phyloP scores from a whole-genome alignment of 257 asterid species.

The Thymus mandschuricus region DNA sequence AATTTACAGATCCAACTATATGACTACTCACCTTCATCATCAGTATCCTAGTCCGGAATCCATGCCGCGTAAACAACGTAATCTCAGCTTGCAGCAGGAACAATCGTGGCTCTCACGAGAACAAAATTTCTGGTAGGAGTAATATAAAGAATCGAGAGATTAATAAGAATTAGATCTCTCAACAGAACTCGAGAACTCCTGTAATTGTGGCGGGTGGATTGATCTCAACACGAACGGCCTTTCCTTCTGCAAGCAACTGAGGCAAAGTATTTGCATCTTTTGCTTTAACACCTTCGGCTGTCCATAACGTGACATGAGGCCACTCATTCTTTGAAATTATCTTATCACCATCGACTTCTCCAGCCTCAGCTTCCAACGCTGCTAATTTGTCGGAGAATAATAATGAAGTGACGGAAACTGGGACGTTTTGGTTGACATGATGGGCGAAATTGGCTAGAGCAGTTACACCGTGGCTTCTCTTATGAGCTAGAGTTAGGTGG shows the following conservation, averaged over 20 bases:
- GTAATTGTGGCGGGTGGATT: constrained; percentile 69
- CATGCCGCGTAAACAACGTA: constrained; percentile 39
- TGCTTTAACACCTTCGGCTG: constrained; percentile 63
- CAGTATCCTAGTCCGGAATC: background rate
- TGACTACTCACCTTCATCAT: background rate
- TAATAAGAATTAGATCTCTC: constrained; percentile 10
- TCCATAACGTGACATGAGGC: constrained; percentile 92
- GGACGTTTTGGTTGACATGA: constrained; percentile 61
- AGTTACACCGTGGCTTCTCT: constrained; percentile 83
- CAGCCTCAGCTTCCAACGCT: constrained; percentile 73
- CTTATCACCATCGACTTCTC: constrained; percentile 78
- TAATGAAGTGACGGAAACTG: constrained; percentile 57
- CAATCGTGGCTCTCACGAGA: constrained; percentile 17
- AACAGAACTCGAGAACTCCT: constrained; percentile 71
- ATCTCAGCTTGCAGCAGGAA: constrained; percentile 16
- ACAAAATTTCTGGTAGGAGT: constrained; percentile 9
- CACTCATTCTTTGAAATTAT: constrained; percentile 73
- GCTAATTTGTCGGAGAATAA: constrained; percentile 72
- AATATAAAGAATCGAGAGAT: background rate
- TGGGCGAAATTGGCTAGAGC: constrained; percentile 76
- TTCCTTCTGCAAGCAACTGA: constrained; percentile 59
- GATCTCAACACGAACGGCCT: constrained; percentile 73
- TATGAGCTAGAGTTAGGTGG: constrained; percentile 93
- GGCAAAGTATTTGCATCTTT: constrained; percentile 84
- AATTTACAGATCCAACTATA: background rate